A percentile compares a stretch with the other conserved stretches of the same genome.
Conservation (phyloP, 2,329 filamentous ascomycete genomes). For the Claviceps digitariae region DNA sequence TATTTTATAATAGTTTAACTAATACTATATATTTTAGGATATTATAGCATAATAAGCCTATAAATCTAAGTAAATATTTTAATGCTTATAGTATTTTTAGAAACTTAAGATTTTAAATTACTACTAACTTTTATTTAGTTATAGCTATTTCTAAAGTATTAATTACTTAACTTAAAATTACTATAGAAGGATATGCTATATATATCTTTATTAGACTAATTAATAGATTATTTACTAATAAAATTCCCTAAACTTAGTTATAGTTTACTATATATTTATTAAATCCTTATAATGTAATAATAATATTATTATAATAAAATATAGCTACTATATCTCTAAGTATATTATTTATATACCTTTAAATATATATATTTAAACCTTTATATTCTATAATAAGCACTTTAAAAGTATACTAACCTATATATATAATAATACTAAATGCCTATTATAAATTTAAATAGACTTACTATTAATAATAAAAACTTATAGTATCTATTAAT, state of each 20-base stretch:
- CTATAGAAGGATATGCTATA: not conserved
- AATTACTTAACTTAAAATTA: not conserved
- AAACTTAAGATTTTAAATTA: not conserved
- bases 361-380: not conserved
- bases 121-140: not conserved
- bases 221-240: not conserved
- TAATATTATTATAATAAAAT: not conserved
- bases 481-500: too few relatives aligned
- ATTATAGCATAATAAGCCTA: not conserved
- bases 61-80: not conserved
- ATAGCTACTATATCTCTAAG: not conserved
- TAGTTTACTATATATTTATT: not conserved
- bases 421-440: not conserved
- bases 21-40: not conserved
- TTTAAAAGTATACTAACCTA: not conserved
- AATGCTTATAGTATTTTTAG: not conserved
- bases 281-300: not conserved
- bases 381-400: not conserved
- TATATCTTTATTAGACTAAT: not conserved
- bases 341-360: not conserved
- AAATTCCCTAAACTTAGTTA: not conserved
- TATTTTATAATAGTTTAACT: not conserved
- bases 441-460: not conserved
- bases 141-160: not conserved
- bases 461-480: not conserved